phyloP scores from a whole-genome alignment of 176 grass and related monocot species.

The Poa annua region DNA sequence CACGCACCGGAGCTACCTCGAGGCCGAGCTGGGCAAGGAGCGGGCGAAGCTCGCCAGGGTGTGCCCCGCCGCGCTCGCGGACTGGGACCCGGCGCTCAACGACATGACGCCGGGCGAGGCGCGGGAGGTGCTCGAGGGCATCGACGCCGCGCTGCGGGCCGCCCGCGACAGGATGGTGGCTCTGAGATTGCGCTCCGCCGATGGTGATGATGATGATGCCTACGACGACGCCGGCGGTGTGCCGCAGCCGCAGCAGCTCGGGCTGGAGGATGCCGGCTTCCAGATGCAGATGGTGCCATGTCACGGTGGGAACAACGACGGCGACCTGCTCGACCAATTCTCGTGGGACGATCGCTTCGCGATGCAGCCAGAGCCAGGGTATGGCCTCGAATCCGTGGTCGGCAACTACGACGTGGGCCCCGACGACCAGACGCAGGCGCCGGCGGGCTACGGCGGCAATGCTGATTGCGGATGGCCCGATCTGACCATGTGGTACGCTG shows the following conservation, averaged over 20 bases:
- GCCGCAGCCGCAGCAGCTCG: neutral
- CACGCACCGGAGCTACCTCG: conserved; percentile 21
- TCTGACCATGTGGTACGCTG: neutral
- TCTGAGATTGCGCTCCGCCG: neutral
- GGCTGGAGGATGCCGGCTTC: neutral
- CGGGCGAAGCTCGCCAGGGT: conserved; percentile 37
- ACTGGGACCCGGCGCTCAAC: conserved; percentile 36
- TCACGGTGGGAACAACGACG: neutral
- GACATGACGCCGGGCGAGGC: neutral
- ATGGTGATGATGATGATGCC: neutral
- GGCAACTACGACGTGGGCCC: neutral
- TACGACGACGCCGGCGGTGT: neutral
- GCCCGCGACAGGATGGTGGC: neutral
- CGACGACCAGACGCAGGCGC: neutral
- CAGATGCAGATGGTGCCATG: neutral
- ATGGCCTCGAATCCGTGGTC: neutral
- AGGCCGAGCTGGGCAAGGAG: conserved; percentile 10
- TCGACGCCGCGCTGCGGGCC: conserved; percentile 26
- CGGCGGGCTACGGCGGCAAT: neutral
- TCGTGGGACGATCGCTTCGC: neutral
- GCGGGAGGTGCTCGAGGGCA: neutral
- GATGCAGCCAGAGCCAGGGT: neutral
- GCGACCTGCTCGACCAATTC: neutral
- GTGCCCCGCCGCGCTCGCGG: neutral
- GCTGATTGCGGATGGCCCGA: neutral